Base-by-base conservation (phyloP, 306 rosid genomes). In the Luffa acutangula region DNA sequence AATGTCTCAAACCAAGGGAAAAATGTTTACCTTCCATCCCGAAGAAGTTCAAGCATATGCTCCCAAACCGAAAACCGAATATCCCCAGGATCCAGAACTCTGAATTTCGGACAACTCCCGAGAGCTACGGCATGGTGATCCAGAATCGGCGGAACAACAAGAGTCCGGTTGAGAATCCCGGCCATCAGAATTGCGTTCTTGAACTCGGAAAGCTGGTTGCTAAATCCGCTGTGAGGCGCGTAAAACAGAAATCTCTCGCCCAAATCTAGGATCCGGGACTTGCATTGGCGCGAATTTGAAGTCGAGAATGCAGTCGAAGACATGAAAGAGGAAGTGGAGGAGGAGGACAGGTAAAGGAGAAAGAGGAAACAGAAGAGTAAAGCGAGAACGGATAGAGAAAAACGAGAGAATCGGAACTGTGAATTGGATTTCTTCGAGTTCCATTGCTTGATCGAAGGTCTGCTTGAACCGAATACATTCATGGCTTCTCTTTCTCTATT, bases 221-320 rank as follows among this genome's bases (percentile, higher is more conserved):
- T 87, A 93, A 94, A 92, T 62, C 98, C 98, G 9, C 97, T 91
- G 85, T 90, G 97, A 49, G 98, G 97, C 0, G 97, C 97, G 75
- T 90, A 92, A 87, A 86, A 90, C 75, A 92, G 77, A 87, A 92
- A 95, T 65, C 70, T 92, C 70, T 85, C 89, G 14, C 88, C 86
- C 37, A 69, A 60, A 9, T 71, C 36, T 1, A 80, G 49, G 54
- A 88, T 79, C 59, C 77, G 90, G 73, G 45, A n/a, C 9, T 87
- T 76, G 80, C 98, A 91, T 42, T 59, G 84, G 43, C 65, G 78
- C 49, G 83, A 70, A 18, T 56, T 62, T 17, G 85, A 34, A 37
- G 10, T 25, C 8, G 31, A 45, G 54, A 78, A 65, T 43, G 70
- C 78, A 0, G 85, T 66, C 34, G 57, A 51, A 67, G 62, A 49